Conservation (phyloP, 1,284 basidiomycete species). For the Moesziomyces sp. region DNA sequence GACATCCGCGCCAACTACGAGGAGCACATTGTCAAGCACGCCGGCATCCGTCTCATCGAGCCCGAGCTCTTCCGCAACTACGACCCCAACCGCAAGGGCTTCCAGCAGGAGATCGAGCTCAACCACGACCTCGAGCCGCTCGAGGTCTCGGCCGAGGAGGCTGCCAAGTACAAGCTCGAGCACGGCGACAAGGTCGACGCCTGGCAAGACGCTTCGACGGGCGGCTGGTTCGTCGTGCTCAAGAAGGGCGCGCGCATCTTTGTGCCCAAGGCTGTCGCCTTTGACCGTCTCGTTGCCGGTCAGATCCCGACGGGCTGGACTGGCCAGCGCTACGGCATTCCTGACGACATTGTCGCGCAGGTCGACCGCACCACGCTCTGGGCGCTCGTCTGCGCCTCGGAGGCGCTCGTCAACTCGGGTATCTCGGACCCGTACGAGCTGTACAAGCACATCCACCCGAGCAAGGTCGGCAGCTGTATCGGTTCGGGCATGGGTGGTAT, state of each 20-base stretch:
- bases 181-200: constrained; percentile 96
- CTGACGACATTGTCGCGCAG: constrained; percentile 95
- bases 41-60: constrained; percentile 96
- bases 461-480: constrained; percentile 76
- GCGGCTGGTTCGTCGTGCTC: constrained; percentile 92
- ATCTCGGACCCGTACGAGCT: constrained; percentile 90
- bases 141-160: constrained; percentile 89
- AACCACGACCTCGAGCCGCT: constrained; percentile 96
- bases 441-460: constrained; percentile 89
- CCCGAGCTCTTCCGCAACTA: constrained; percentile 97
- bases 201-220: constrained; percentile 84
- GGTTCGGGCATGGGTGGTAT: constrained; percentile 95
- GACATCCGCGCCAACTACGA: constrained; percentile 93
- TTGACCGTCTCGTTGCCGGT: constrained; percentile 92
- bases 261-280: constrained; percentile 93
- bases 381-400: constrained; percentile 93
- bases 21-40: constrained; percentile 88
- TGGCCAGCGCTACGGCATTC: constrained; percentile 94
- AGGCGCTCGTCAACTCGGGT: constrained; percentile 93
- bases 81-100: constrained; percentile 94
- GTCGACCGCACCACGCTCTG: constrained; percentile 94
- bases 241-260: constrained; percentile 96
- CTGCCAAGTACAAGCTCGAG: constrained; percentile 93
- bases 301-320: constrained; percentile 98
- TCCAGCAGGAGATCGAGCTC: constrained; percentile 96